These are phyloP conservation scores for Suhomyces coccinellae DNA, from an alignment of 1,139 yeast genomes.

Conservation along the genomic window DNA sequence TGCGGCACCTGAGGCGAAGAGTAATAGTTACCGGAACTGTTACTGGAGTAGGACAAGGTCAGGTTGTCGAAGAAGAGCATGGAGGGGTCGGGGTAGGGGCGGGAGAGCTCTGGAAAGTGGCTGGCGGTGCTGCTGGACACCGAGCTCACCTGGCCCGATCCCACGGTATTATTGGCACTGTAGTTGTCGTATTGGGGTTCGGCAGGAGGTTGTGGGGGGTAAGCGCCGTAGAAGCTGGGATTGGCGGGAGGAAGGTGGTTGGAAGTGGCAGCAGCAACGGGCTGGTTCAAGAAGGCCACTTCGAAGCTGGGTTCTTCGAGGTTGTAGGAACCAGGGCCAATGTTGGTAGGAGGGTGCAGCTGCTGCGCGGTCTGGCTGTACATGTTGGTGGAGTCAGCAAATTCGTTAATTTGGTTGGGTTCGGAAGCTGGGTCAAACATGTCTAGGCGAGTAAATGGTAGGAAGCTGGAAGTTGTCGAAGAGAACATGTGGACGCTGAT, in stretches of 20 bases:
- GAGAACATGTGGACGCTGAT: slow-evolving; percentile 11
- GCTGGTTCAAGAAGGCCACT: slow-evolving; percentile 7
- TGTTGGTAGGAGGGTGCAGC: slow-evolving; percentile 2
- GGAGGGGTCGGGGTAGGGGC: slow-evolving; percentile 6
- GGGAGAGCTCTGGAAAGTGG: slow-evolving; percentile 2
- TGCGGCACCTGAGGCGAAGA: slow-evolving; percentile 7
- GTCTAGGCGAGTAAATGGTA: slow-evolving; percentile 19
- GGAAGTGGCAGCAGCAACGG: background rate
- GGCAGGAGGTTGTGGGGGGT: slow-evolving; percentile 1
- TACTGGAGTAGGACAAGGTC: slow-evolving; percentile 3
- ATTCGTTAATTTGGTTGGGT: slow-evolving; percentile 18
- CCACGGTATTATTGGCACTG: slow-evolving; percentile 4
- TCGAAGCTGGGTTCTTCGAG: slow-evolving; percentile 12
- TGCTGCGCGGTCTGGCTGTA: slow-evolving; percentile 1
- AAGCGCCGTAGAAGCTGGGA: slow-evolving; percentile 16
- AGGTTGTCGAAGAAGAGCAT: slow-evolving; percentile 9
- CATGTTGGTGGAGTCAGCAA: slow-evolving; percentile 10
- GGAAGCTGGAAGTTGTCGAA: slow-evolving; percentile 9
- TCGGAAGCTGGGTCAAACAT: slow-evolving; percentile 25
- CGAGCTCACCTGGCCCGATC: background rate
- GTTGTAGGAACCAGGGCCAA: slow-evolving; percentile 5
- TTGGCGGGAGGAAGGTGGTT: slow-evolving; percentile 1
- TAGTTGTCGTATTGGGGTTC: slow-evolving; percentile 3
- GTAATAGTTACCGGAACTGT: slow-evolving; percentile 8
- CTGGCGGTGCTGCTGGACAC: slow-evolving; percentile 1